Evolutionary conservation across 768 basidiomycete genomes (phyloP), one percentile per base, ranked within the genome.

Genomic region (Phaffia australis): DNA sequence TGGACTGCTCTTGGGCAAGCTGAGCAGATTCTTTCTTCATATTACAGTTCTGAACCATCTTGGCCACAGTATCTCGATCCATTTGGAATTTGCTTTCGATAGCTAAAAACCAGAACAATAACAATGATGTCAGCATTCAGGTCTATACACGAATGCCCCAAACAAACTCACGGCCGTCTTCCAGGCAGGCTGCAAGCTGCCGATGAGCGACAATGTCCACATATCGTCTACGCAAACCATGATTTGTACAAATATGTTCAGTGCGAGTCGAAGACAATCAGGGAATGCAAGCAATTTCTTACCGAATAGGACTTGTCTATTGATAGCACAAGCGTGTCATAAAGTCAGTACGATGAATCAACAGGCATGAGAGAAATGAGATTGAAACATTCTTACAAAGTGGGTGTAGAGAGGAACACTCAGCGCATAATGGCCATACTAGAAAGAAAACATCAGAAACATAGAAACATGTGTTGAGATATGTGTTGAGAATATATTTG

Each of bases 21-120:
- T 80, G 81, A 25, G 94, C 89, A 23, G 90, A 93, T 72, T 94
- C 94, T 19, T 78, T 86, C 56, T 74, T 93, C 88, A 94, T 93
- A 74, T 97, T 97, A 77, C 93, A 97, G 74, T 97, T 92, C 74
- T 98, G 94, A 54, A 95, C 94, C 25, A 95, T 84, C 78, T 98
- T 98, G 30, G 93, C 91, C 46, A 98, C 92, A 65, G 92, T 88
- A 76, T 98, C 95, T 69, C 93, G 87, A 74, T 99, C 95, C 89
- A 98, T 92, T 48, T 83, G 84, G 77, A 99, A 98, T 77, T 93
- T 94, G 60, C 83, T 80, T 21, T 94, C 93, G n/a, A 77, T 82
- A 81, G 73, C 77, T 69, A 71, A 54, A 59, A 59, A 0, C 64
- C 35, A 57, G 27, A 49, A 29, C 62, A 60, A 25, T 11, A 35